These are phyloP conservation scores for Citrullus amarus DNA, from an alignment of 306 rosid genomes.

Conservation along the genomic window DNA sequence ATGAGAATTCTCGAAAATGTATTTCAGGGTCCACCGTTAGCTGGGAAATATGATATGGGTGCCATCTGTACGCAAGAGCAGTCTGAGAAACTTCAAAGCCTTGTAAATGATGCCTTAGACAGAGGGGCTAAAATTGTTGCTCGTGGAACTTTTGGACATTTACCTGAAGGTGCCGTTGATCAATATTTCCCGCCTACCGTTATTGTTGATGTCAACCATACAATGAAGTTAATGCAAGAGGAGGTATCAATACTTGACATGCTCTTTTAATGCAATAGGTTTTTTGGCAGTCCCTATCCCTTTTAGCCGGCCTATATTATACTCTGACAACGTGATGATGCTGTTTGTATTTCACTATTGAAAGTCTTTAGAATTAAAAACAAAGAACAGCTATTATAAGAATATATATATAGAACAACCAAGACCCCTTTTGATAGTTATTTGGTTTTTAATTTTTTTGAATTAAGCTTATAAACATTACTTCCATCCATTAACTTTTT, in stretches of 20 bases:
- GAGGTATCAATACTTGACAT: conserved; percentile 40
- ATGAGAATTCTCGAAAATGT: conserved; percentile 14
- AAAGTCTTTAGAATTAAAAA: not conserved
- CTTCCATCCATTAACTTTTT: not conserved
- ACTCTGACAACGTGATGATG: not conserved
- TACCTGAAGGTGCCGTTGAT: conserved; percentile 84
- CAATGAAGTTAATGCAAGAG: conserved; percentile 93
- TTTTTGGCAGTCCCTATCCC: not conserved
- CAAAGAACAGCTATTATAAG: not conserved
- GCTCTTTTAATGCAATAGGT: conserved; percentile 1
- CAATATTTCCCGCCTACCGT: conserved; percentile 89
- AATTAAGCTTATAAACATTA: not conserved
- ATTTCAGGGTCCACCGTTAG: conserved; percentile 78
- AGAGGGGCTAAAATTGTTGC: conserved; percentile 83
- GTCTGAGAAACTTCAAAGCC: conserved; percentile 84
- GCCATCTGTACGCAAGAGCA: conserved; percentile 91
- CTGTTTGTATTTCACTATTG: not conserved
- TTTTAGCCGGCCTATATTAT: not conserved
- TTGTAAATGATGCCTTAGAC: conserved; percentile 74
- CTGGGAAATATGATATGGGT: conserved; percentile 88
- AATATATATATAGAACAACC: not conserved
- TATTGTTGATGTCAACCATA: conserved; percentile 73
- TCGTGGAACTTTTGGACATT: conserved; percentile 81
- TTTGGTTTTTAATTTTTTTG: not conserved
- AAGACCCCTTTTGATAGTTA: not conserved